Evolutionary conservation across 2,329 filamentous ascomycete genomes (phyloP).

Genomic region (Aureobasidium namibiae): DNA sequence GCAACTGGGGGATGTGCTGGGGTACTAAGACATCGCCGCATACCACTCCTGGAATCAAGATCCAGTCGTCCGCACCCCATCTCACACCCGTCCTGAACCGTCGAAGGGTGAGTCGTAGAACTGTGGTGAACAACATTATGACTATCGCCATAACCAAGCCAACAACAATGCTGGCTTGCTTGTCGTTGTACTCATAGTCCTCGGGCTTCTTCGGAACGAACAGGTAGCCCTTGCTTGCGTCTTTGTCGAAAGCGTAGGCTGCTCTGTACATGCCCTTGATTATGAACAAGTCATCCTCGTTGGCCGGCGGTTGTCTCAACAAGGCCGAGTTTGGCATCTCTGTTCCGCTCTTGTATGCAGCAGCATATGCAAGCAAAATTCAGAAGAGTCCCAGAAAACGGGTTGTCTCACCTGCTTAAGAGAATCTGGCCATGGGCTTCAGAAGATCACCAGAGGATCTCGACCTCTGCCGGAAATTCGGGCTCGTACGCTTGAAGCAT

Average conservation of each 20-base stretch:
- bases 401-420: not conserved
- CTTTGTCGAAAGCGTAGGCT: not conserved
- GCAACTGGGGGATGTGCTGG: not conserved
- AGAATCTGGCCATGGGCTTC: not conserved
- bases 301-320: not conserved
- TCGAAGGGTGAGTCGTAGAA: not conserved
- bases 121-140: not conserved
- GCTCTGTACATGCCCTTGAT: conserved; percentile 9
- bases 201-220: not conserved
- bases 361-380: not conserved
- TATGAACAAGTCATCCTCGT: not conserved
- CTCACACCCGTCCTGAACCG: not conserved
- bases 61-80: conserved; percentile 1
- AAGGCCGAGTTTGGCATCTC: not conserved
- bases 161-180: conserved; percentile 2
- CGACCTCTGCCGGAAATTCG: not conserved
- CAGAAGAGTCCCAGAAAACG: not conserved
- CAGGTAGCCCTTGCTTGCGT: conserved; percentile 1
- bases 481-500: not conserved
- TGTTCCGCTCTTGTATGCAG: not conserved
- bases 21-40: not conserved
- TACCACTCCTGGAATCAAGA: not conserved
- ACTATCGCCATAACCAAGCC: not conserved
- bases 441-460: not conserved
- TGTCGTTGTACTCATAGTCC: conserved; percentile 5